Conservation (phyloP, 2,329 filamentous ascomycete genomes). For the Alternaria viburni region DNA sequence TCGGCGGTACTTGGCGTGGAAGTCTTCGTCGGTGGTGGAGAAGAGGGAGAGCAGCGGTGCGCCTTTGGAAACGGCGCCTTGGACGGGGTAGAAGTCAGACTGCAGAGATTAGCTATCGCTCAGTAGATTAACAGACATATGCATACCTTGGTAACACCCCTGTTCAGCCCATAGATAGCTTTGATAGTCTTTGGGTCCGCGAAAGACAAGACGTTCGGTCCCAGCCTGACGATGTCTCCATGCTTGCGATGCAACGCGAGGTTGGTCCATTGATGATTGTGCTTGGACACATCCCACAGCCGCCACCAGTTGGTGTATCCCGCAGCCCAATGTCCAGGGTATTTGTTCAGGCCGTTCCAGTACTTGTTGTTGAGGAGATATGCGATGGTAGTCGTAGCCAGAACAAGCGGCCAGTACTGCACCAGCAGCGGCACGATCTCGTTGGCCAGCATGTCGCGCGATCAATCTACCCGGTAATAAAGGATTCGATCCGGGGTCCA, state of each 20-base stretch:
- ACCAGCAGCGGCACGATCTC: slow-evolving; percentile 42
- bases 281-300: slow-evolving; percentile 70
- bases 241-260: slow-evolving; percentile 71
- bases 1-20: slow-evolving; percentile 75
- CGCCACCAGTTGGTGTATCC: slow-evolving; percentile 76
- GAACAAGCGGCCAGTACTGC: slow-evolving; percentile 52
- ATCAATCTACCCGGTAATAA: neutral
- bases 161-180: slow-evolving; percentile 81
- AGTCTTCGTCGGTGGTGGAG: slow-evolving; percentile 75
- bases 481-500: slow-evolving; percentile 14
- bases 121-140: neutral
- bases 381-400: slow-evolving; percentile 38
- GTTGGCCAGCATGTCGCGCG: slow-evolving; percentile 45
- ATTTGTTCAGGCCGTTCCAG: slow-evolving; percentile 67
- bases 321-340: slow-evolving; percentile 75
- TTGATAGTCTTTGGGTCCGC: slow-evolving; percentile 75
- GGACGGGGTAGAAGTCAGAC: slow-evolving; percentile 82
- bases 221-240: slow-evolving; percentile 76
- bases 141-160: slow-evolving; percentile 76
- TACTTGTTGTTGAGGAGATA: slow-evolving; percentile 55
- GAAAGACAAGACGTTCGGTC: slow-evolving; percentile 77
- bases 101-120: slow-evolving; percentile 42
- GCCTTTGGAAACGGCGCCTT: slow-evolving; percentile 74
- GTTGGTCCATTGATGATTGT: slow-evolving; percentile 71
- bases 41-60: slow-evolving; percentile 74